These are phyloP conservation scores for Rhodotorula sp. DNA, from an alignment of 1,284 basidiomycete species.

Conservation along the genomic window DNA sequence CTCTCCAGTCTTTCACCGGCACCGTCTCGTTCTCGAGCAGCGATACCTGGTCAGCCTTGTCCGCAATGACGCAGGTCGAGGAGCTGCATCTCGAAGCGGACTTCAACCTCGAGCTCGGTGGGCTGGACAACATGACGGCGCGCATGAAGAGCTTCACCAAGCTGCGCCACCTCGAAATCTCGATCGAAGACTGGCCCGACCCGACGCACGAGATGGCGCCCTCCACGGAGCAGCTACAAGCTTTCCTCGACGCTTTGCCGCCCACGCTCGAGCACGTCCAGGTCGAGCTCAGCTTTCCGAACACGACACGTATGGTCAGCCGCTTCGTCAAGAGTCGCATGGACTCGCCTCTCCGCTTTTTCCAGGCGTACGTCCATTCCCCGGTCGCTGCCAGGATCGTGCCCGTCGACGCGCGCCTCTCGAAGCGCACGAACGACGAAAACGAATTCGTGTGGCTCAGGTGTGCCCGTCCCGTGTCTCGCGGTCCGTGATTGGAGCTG, in stretches of 20 bases:
- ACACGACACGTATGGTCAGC: background rate
- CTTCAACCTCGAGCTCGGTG: background rate
- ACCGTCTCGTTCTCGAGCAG: background rate
- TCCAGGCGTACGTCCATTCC: background rate
- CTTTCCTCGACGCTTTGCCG: background rate
- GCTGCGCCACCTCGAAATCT: background rate
- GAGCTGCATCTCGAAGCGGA: background rate
- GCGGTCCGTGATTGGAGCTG: too few species aligned
- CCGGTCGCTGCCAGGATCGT: too few species aligned
- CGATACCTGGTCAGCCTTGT: background rate
- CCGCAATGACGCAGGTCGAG: background rate
- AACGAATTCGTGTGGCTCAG: too few species aligned
- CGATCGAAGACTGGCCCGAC: background rate
- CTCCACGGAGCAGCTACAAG: background rate
- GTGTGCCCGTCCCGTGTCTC: too few species aligned
- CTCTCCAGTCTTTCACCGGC: background rate
- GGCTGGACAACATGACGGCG: background rate
- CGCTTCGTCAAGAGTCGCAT: background rate
- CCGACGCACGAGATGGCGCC: background rate
- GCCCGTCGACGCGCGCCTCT: too few species aligned
- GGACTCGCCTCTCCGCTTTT: background rate
- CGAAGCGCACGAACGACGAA: too few species aligned
- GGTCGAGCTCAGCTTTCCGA: background rate
- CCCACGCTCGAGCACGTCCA: background rate
- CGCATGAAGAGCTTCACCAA: fast-evolving